These are phyloP conservation scores for Tripterygium wilfordii DNA, from an alignment of 177 flowering plant genomes.

Conservation along the genomic window DNA sequence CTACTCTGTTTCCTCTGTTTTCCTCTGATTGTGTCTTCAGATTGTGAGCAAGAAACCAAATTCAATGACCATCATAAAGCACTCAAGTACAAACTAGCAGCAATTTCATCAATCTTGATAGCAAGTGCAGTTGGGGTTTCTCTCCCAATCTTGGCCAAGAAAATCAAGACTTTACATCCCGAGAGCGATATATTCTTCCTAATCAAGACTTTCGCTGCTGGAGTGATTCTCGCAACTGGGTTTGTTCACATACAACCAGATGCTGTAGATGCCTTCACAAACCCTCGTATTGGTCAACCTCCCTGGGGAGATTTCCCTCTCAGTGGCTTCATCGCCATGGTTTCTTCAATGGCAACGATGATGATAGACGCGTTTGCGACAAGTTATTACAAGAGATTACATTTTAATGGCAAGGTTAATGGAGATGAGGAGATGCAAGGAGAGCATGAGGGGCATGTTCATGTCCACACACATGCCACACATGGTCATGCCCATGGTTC, in stretches of 20 bases:
- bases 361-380: conserved; percentile 19
- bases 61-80: conserved; percentile 1
- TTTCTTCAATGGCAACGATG: conserved; percentile 15
- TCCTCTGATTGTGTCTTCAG: neutral
- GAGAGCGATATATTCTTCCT: conserved; percentile 20
- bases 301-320: conserved; percentile 27
- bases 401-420: conserved; percentile 1
- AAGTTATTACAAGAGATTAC: conserved; percentile 4
- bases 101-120: conserved; percentile 9
- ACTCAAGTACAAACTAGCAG: conserved; percentile 8
- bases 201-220: conserved; percentile 26
- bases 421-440: conserved; percentile 7
- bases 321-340: conserved; percentile 23
- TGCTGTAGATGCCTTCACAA: conserved; percentile 15
- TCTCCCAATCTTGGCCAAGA: conserved; percentile 17
- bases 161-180: conserved; percentile 5
- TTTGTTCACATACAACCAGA: conserved; percentile 27
- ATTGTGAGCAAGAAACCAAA: neutral
- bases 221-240: conserved; percentile 25
- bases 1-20: neutral
- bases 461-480: conserved; percentile 15
- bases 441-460: conserved; percentile 13
- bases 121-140: conserved; percentile 16
- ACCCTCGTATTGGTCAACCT: conserved; percentile 12
- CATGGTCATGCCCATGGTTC: conserved; percentile 20